phyloP scores from a whole-genome alignment of 257 asterid genomes.

The Plectranthus barbatus region DNA sequence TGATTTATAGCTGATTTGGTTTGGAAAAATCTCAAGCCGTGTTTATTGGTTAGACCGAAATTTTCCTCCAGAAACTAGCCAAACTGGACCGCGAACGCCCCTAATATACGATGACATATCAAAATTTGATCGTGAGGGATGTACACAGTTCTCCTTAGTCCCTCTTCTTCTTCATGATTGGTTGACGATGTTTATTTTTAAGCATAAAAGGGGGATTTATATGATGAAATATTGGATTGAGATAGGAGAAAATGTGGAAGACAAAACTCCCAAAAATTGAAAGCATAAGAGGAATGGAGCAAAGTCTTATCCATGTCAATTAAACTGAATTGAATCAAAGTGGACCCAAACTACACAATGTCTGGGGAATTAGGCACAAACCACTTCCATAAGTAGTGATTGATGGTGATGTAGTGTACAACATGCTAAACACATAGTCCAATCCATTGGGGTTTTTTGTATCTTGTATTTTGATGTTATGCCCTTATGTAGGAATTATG shows the following conservation, averaged over 20 bases:
- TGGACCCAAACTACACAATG: conserved; percentile 18
- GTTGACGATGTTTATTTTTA: too few species aligned
- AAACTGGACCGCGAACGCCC: too few species aligned
- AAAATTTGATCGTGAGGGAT: too few species aligned
- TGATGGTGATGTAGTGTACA: conserved; percentile 18
- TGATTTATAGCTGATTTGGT: too few species aligned
- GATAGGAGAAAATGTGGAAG: background rate
- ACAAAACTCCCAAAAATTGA: background rate
- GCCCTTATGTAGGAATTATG: too few species aligned
- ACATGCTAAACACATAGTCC: conserved; percentile 9
- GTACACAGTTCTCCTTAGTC: too few species aligned
- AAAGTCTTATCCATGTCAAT: background rate
- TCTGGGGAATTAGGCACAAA: conserved; percentile 16
- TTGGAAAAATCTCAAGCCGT: too few species aligned
- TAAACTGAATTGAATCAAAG: background rate
- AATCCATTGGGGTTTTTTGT: conserved; percentile 13
- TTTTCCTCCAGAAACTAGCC: too few species aligned
- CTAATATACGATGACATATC: too few species aligned
- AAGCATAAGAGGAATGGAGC: background rate
- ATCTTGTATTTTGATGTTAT: background rate
- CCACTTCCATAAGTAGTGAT: background rate
- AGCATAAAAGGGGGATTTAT: background rate
- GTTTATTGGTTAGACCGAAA: too few species aligned
- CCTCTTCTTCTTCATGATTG: too few species aligned
- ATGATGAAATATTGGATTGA: background rate